Evolutionary conservation across 2,329 filamentous ascomycete genomes (phyloP).

Genomic region (Trichoderma guizhouense): DNA sequence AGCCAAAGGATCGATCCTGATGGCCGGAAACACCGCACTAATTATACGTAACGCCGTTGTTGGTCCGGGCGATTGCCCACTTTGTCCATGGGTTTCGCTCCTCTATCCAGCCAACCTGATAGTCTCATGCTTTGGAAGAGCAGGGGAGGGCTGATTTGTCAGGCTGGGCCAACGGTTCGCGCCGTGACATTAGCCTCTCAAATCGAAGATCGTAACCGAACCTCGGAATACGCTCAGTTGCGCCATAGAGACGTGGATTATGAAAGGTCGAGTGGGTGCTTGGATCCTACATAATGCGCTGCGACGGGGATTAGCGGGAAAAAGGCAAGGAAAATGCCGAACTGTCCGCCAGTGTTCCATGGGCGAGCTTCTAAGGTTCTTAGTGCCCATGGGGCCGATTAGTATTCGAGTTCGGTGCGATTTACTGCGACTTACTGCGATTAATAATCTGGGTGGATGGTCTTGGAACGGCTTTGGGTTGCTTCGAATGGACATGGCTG

Average conservation of each 20-base stretch:
- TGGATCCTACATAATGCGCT: neutral
- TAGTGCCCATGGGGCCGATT: neutral
- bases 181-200: neutral
- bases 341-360: neutral
- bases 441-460: neutral
- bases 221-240: slow-evolving; percentile 26
- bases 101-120: neutral
- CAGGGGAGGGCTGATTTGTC: neutral
- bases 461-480: neutral
- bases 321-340: neutral
- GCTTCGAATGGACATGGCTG: neutral
- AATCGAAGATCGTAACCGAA: neutral
- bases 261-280: neutral
- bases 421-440: neutral
- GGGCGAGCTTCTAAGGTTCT: neutral
- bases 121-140: neutral
- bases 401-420: neutral
- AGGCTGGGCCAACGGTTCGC: neutral
- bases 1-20: neutral
- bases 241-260: slow-evolving; percentile 14
- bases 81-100: neutral
- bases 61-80: neutral
- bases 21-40: neutral
- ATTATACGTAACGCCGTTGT: neutral
- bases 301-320: neutral